phyloP scores from a whole-genome alignment of 2,329 filamentous ascomycete species.

The Lachnellula arida region DNA sequence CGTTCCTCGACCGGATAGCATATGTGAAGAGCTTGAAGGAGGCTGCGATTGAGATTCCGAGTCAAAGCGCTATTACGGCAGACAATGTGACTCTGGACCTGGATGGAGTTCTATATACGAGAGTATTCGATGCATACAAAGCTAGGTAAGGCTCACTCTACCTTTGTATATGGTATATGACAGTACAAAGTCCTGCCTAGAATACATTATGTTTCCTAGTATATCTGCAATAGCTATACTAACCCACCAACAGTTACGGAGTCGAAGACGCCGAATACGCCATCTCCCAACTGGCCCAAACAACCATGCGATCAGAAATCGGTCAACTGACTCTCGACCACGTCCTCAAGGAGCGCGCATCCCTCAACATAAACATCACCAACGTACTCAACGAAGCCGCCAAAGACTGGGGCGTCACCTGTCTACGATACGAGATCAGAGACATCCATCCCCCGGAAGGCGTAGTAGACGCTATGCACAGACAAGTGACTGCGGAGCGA shows the following conservation, averaged over 20 bases:
- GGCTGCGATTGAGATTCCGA: slow-evolving; percentile 91
- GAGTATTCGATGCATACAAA: slow-evolving; percentile 97
- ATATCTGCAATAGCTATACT: background rate
- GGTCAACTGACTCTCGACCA: slow-evolving; percentile 95
- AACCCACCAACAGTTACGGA: slow-evolving; percentile 63
- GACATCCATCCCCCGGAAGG: slow-evolving; percentile 94
- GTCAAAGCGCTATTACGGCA: slow-evolving; percentile 94
- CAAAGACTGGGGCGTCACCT: slow-evolving; percentile 93
- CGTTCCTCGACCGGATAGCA: slow-evolving; percentile 90
- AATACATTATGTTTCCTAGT: background rate
- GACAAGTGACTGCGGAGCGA: slow-evolving; percentile 94
- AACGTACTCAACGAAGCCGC: slow-evolving; percentile 97
- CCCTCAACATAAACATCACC: slow-evolving; percentile 98
- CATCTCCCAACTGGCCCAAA: slow-evolving; percentile 95
- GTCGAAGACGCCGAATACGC: slow-evolving; percentile 99
- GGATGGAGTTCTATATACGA: slow-evolving; percentile 90
- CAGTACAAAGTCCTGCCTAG: too few species aligned
- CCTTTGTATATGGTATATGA: too few species aligned
- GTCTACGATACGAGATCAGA: slow-evolving; percentile 93
- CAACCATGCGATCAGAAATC: slow-evolving; percentile 98
- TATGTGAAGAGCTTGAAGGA: slow-evolving; percentile 99
- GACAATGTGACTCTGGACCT: slow-evolving; percentile 97
- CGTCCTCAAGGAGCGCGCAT: slow-evolving; percentile 93
- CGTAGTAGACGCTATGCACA: slow-evolving; percentile 96
- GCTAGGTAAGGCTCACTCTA: slow-evolving; percentile 59